Base-by-base conservation (phyloP, 2,329 filamentous ascomycete species). In the Fusarium zealandicum region DNA sequence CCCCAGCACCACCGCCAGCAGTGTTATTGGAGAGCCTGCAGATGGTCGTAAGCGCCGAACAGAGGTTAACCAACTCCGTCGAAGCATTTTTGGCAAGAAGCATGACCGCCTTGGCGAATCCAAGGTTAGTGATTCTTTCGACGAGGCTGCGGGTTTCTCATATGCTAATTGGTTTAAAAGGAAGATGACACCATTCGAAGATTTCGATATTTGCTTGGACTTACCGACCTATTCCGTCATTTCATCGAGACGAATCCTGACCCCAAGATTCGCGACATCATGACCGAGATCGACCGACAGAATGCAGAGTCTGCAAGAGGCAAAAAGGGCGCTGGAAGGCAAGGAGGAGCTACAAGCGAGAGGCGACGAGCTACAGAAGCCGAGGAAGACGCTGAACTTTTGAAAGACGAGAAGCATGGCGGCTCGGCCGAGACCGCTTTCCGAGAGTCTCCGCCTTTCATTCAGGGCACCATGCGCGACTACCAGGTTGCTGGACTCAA, bases 201-300 rank as follows among this genome's bases (percentile, higher is more conserved):
- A 72, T 99, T 99, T 73, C 88, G 92, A 61, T 99, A 99, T 73
- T 84, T 99, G 1, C 84, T 99, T 12, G 96, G 96, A 20, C 81
- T 99, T 45, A 99, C 95, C 13, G 95, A 99, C 70, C 82, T 99
- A 16, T 99, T 99, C 79, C 92, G 96, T 62, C 95, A 99, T 76
- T 99, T 99, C 75, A 99, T 99, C 76, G 93, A 98, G 71, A 92
- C 92, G 8, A 99, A 97, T 70, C 93, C 93, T 5, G 93, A 99
- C 70, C 93, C 95, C 13, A 91, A 90, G 67, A 95, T 98, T 69
- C 90, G 93, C 67, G 90, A 96, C 53, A 92, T 97, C 66, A 95
- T 98, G 83, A 83, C 85, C 43, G 91, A 97, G 75, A 97, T 98
- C 69, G 95, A 99, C 75, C 88, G 91, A 39, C 93, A 96, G 72